These are phyloP conservation scores for Thuja plicata DNA, from an alignment of 83 land plant genomes.

Conservation along the genomic window DNA sequence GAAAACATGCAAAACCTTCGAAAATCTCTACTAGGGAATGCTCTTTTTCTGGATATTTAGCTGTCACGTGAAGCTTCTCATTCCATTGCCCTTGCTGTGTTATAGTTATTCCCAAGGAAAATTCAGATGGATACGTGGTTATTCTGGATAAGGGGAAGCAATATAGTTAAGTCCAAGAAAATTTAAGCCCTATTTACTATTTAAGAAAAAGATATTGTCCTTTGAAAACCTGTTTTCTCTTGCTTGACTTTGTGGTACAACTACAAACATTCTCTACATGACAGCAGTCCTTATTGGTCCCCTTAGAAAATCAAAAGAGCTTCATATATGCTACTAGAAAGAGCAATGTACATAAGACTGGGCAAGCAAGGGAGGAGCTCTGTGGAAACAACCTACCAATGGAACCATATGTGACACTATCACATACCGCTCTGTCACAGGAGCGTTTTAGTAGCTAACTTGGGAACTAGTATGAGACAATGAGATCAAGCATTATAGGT, in stretches of 20 bases:
- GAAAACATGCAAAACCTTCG: no score
- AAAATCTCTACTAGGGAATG: no score
- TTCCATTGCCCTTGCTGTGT: neutral
- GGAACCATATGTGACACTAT: neutral
- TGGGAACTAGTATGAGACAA: neutral
- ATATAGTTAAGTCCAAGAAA: neutral
- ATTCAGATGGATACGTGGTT: neutral
- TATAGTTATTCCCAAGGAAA: neutral
- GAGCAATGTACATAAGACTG: neutral
- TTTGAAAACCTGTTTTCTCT: neutral
- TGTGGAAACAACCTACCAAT: neutral
- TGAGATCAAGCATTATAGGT: neutral
- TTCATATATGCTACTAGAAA: neutral
- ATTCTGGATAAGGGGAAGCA: neutral
- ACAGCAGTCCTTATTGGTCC: neutral
- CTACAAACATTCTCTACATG: neutral
- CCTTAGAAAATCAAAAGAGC: neutral
- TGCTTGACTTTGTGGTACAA: no score
- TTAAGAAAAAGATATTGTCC: neutral
- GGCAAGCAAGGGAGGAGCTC: neutral
- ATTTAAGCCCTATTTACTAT: neutral
- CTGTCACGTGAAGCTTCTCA: neutral
- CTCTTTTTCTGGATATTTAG: no score
- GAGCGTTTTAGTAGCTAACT: neutral
- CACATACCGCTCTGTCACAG: neutral